These are phyloP conservation scores for Apiospora kogelbergensis DNA, from an alignment of 2,329 filamentous ascomycete genomes.

Conservation along the genomic window DNA sequence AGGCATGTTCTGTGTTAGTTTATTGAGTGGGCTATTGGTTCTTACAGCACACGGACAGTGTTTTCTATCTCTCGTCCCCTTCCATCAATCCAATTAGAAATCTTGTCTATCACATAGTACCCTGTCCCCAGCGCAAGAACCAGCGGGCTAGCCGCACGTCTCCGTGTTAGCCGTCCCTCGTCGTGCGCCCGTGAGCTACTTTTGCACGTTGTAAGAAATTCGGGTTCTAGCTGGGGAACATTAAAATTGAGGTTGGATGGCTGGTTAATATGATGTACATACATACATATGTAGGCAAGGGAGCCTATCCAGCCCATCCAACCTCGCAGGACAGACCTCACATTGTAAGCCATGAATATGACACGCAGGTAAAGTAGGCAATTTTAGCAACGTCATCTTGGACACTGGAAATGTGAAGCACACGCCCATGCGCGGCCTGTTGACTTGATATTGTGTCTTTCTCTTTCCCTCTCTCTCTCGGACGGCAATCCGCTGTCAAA, in stretches of 20 bases:
- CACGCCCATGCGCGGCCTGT: neutral
- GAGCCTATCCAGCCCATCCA: neutral
- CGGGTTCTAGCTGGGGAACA: neutral
- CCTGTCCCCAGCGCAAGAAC: neutral
- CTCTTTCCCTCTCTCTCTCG: neutral
- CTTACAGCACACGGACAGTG: neutral
- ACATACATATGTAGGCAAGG: neutral
- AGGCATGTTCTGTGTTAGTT: neutral
- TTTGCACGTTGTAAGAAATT: neutral
- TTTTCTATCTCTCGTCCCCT: neutral
- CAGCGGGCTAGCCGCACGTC: neutral
- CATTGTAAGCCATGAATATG: neutral
- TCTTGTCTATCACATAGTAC: neutral
- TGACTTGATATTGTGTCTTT: neutral
- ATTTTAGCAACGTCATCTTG: neutral
- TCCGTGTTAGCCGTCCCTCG: neutral
- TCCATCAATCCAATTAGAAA: neutral
- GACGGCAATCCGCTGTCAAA: neutral
- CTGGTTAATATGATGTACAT: neutral
- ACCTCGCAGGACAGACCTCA: neutral
- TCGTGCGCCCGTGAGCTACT: neutral
- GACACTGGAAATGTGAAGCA: neutral
- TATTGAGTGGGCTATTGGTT: neutral
- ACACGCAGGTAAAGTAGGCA: neutral
- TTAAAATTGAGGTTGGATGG: constrained; percentile 4